These are phyloP conservation scores for Citeromyces nyonsensis DNA, from an alignment of 805 yeast species.

Conservation along the genomic window DNA sequence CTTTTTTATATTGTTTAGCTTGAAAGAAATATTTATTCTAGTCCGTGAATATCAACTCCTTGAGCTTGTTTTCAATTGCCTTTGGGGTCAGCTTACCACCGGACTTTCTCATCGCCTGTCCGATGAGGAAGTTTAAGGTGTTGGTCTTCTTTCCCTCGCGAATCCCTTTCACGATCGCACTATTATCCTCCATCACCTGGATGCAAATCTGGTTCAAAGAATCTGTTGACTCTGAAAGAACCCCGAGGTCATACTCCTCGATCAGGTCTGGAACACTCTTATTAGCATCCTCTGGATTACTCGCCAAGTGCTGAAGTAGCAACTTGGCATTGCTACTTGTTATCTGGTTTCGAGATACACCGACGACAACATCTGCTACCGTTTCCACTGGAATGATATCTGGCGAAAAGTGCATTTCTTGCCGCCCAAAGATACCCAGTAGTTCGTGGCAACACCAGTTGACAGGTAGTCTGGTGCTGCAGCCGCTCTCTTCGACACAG, in stretches of 20 bases:
- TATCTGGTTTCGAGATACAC: conserved; percentile 30
- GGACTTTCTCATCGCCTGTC: conserved; percentile 68
- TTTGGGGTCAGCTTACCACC: conserved; percentile 39
- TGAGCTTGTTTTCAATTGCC: conserved; percentile 10
- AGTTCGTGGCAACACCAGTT: conserved; percentile 81
- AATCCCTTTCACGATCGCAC: conserved; percentile 41
- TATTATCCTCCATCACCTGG: conserved; percentile 22
- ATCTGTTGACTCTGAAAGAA: conserved; percentile 9
- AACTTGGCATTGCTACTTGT: conserved; percentile 56
- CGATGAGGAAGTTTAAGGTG: conserved; percentile 66
- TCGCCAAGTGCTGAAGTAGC: conserved; percentile 45
- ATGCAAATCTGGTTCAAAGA: conserved; percentile 13
- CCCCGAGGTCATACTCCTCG: conserved; percentile 31
- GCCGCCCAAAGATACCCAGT: conserved; percentile 50
- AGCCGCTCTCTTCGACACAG: conserved; percentile 8
- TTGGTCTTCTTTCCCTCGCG: conserved; percentile 38
- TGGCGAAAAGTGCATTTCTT: conserved; percentile 18
- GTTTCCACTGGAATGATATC: conserved; percentile 20
- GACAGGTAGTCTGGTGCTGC: conserved; percentile 26
- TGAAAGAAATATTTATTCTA: conserved; percentile 1
- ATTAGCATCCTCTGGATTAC: conserved; percentile 22
- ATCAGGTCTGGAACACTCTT: conserved; percentile 25
- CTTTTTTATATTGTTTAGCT: conserved; percentile 3
- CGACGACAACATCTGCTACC: conserved; percentile 37
- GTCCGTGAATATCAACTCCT: conserved; percentile 4